Evolutionary conservation across 1,284 basidiomycete genomes (phyloP).

Genomic region (Exobasidium cylindrosporum): DNA sequence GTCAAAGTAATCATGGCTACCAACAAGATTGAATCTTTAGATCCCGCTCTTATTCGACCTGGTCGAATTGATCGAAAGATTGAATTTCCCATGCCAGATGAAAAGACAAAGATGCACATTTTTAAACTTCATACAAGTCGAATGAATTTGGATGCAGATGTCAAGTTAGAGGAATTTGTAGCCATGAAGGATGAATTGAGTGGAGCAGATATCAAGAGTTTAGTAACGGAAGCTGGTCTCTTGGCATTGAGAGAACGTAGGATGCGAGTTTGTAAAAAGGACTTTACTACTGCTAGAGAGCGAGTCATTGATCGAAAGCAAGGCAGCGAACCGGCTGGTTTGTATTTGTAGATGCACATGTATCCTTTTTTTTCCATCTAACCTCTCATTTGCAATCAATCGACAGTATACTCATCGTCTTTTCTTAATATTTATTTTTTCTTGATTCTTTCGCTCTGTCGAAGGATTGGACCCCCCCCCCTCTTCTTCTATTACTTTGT

Average conservation of each 20-base stretch:
- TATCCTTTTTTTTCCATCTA: neutral
- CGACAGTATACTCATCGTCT: neutral
- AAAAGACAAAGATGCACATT: constrained; percentile 67
- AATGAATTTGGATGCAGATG: constrained; percentile 88
- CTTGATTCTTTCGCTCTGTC: too few species aligned
- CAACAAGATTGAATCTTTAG: constrained; percentile 88
- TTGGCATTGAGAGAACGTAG: constrained; percentile 88
- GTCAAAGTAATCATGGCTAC: constrained; percentile 87
- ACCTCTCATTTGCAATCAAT: neutral
- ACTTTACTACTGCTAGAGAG: constrained; percentile 52
- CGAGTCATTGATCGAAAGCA: constrained; percentile 52
- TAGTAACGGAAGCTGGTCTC: constrained; percentile 79
- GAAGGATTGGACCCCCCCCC: too few species aligned
- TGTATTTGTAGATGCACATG: constrained; percentile 18
- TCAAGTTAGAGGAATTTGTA: constrained; percentile 93
- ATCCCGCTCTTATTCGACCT: constrained; percentile 94
- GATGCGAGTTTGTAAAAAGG: constrained; percentile 87
- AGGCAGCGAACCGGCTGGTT: constrained; percentile 13
- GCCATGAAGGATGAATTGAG: constrained; percentile 94
- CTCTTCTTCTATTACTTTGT: too few species aligned
- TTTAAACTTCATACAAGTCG: constrained; percentile 95
- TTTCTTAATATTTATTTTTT: too few species aligned
- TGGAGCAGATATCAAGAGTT: constrained; percentile 88
- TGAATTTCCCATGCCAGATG: constrained; percentile 55
- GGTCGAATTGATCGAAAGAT: constrained; percentile 99